phyloP scores from a whole-genome alignment of 768 basidiomycete species.

The Mycena latifolia region DNA sequence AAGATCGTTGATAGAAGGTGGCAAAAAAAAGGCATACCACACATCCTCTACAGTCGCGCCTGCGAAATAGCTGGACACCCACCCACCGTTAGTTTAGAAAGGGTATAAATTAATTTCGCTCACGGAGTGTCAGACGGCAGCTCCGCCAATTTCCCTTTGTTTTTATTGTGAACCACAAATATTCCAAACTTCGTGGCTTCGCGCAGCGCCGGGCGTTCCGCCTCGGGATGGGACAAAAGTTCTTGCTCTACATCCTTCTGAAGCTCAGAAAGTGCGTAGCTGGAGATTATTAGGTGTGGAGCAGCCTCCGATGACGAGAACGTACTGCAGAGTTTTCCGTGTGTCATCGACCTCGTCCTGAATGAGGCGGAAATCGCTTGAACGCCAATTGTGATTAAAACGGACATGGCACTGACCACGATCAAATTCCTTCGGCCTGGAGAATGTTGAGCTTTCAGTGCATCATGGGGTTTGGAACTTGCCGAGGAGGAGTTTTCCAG shows the following conservation, averaged over 20 bases:
- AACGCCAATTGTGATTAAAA: neutral
- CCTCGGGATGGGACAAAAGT: constrained; percentile 72
- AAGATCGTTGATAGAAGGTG: constrained; percentile 1
- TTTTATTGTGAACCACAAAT: constrained; percentile 96
- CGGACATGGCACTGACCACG: constrained; percentile 21
- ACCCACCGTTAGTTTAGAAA: constrained; percentile 14
- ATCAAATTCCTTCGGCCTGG: constrained; percentile 30
- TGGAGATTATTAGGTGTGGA: constrained; percentile 42
- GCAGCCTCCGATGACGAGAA: neutral
- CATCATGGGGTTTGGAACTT: constrained; percentile 43
- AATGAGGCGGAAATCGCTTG: neutral
- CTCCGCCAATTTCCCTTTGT: constrained; percentile 85
- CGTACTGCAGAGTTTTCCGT: constrained; percentile 89
- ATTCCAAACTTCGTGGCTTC: constrained; percentile 84
- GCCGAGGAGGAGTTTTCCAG: constrained; percentile 81
- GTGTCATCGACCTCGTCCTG: constrained; percentile 93
- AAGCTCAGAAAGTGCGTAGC: constrained; percentile 92
- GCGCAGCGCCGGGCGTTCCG: constrained; percentile 77
- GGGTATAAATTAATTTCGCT: constrained; percentile 40
- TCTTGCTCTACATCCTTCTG: constrained; percentile 88
- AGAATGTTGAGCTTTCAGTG: constrained; percentile 12
- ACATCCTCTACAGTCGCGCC: constrained; percentile 81
- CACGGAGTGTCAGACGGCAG: constrained; percentile 78
- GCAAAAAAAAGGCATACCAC: constrained; percentile 62
- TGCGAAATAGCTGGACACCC: constrained; percentile 73